A percentile compares a stretch with the other conserved stretches of the same genome.
Evolutionary conservation across 495 filamentous ascomycete genomes (phyloP).

Genomic region (Trichoderma reesei): DNA sequence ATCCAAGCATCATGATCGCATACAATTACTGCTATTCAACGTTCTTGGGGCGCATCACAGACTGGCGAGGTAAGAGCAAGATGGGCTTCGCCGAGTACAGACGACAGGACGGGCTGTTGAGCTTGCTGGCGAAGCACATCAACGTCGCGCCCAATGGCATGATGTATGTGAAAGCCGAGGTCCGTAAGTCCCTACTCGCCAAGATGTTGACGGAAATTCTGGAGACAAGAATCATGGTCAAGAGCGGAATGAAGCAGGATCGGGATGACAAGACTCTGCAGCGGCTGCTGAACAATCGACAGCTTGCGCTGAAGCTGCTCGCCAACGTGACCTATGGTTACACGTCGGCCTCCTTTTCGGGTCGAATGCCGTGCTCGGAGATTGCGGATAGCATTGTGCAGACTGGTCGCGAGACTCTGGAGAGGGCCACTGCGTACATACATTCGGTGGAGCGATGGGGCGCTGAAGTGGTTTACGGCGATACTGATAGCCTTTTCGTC

Average conservation of each 20-base stretch:
- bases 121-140: conserved; percentile 73
- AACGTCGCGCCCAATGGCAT: conserved; percentile 95
- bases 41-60: conserved; percentile 73
- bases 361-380: conserved; percentile 94
- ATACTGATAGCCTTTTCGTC: conserved; percentile 95
- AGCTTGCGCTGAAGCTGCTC: conserved; percentile 91
- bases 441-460: conserved; percentile 80
- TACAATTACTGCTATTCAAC: conserved; percentile 99
- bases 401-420: conserved; percentile 85
- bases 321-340: conserved; percentile 99
- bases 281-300: conserved; percentile 83
- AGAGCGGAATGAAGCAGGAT: conserved; percentile 90
- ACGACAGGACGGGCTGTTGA: conserved; percentile 61
- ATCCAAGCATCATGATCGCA: conserved; percentile 96
- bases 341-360: conserved; percentile 89
- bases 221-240: conserved; percentile 96
- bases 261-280: conserved; percentile 84
- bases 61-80: conserved; percentile 86
- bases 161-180: conserved; percentile 79
- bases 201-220: conserved; percentile 96
- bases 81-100: conserved; percentile 86
- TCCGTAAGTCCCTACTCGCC: conserved; percentile 82
- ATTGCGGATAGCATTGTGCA: conserved; percentile 98
- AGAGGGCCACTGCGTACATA: conserved; percentile 87
- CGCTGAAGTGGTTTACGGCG: conserved; percentile 95